Conservation (phyloP, 257 asterid genomes). For the Schizonepeta tenuifolia region DNA sequence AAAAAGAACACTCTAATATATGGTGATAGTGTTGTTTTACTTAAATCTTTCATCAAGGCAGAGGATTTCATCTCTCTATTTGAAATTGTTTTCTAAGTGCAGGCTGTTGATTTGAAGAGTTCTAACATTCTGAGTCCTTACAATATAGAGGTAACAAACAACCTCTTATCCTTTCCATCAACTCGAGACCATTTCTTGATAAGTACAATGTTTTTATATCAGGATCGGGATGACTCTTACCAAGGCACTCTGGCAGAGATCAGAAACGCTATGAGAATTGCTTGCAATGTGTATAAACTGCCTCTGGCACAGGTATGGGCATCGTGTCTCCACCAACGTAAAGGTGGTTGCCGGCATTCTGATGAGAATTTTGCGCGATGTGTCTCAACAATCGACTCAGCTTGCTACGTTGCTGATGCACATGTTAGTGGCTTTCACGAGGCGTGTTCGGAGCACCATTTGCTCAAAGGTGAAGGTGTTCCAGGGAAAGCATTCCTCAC, state of each 20-base stretch:
- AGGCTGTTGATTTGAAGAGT: conserved; percentile 73
- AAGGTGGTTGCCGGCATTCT: conserved; percentile 69
- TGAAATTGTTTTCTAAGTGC: conserved; percentile 31
- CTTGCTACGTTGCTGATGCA: conserved; percentile 68
- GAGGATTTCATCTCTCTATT: not conserved
- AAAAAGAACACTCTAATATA: not conserved
- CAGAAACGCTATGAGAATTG: conserved; percentile 49
- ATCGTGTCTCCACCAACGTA: conserved; percentile 62
- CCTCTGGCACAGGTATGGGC: conserved; percentile 88
- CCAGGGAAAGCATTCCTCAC: conserved; percentile 75
- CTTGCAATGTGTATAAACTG: conserved; percentile 55
- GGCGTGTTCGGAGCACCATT: conserved; percentile 77
- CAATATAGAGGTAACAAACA: conserved; percentile 47
- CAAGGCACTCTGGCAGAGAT: conserved; percentile 59
- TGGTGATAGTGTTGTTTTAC: not conserved
- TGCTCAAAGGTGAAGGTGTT: conserved; percentile 84
- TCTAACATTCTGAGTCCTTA: conserved; percentile 46
- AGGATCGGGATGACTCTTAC: conserved; percentile 55
- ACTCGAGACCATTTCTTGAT: conserved; percentile 25
- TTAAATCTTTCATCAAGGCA: not conserved
- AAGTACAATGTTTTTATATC: conserved; percentile 23
- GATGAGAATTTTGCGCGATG: conserved; percentile 60
- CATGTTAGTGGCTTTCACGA: conserved; percentile 60
- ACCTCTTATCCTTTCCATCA: not conserved
- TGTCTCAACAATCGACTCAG: conserved; percentile 68